phyloP scores from a whole-genome alignment of 495 filamentous ascomycete genomes.

The Hypomontagnella submonticulosa region DNA sequence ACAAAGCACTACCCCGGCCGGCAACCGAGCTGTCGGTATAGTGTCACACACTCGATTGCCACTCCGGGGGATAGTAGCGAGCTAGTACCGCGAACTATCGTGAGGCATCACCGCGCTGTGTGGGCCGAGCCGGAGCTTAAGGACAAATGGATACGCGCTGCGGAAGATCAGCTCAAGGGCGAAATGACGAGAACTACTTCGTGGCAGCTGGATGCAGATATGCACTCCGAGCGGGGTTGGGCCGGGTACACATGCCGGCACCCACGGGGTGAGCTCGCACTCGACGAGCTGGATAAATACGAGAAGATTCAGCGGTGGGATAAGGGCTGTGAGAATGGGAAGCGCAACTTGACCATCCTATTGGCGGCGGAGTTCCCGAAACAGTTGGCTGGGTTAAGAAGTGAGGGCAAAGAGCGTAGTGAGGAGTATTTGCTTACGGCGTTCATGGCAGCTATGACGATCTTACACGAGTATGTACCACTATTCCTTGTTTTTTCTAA shows the following conservation, averaged over 20 bases:
- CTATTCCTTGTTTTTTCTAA: not conserved
- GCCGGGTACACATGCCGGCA: conserved; percentile 55
- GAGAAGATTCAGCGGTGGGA: conserved; percentile 47
- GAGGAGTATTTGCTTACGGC: conserved; percentile 55
- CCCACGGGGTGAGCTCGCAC: conserved; percentile 35
- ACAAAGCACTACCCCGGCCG: conserved; percentile 46
- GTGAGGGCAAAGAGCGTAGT: conserved; percentile 39
- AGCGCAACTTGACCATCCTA: conserved; percentile 44
- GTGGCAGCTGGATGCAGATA: conserved; percentile 51
- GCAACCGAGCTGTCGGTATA: conserved; percentile 23
- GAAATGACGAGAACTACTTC: conserved; percentile 36
- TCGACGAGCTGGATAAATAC: conserved; percentile 42
- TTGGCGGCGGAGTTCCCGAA: conserved; percentile 50
- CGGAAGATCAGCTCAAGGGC: conserved; percentile 35
- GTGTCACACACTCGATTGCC: conserved; percentile 19
- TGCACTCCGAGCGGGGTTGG: conserved; percentile 49
- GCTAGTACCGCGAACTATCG: conserved; percentile 38
- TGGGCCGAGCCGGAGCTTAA: conserved; percentile 39
- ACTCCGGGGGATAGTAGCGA: conserved; percentile 1
- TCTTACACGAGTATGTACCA: conserved; percentile 54
- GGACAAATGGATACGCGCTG: conserved; percentile 36
- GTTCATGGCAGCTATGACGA: conserved; percentile 53
- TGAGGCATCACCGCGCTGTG: conserved; percentile 41
- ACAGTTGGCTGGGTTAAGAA: conserved; percentile 43
- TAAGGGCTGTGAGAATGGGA: conserved; percentile 15